phyloP scores from a whole-genome alignment of 116 monocot genomes.

The Iris pallida region DNA sequence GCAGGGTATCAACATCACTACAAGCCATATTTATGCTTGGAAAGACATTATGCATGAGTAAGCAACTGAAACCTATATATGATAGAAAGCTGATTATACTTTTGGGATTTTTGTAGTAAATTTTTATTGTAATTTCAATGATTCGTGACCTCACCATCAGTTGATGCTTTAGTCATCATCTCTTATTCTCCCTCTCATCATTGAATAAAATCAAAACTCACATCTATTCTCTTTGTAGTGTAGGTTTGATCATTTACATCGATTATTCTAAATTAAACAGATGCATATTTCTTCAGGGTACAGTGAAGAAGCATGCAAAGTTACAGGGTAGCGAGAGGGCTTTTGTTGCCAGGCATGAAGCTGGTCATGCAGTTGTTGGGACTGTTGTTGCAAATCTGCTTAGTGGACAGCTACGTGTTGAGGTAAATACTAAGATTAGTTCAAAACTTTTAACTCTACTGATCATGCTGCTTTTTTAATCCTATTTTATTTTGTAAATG shows the following conservation, averaged over 20 bases:
- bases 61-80: too few relatives aligned
- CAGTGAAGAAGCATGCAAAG: slow-evolving; percentile 98
- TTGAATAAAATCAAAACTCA: neutral
- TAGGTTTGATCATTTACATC: neutral
- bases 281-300: slow-evolving; percentile 51
- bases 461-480: neutral
- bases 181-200: too few relatives aligned
- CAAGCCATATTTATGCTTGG: too few relatives aligned
- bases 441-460: neutral
- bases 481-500: slow-evolving; percentile 1
- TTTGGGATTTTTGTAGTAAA: too few relatives aligned
- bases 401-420: slow-evolving; percentile 86
- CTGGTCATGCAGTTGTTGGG: slow-evolving; percentile 98
- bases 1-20: too few relatives aligned
- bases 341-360: slow-evolving; percentile 97
- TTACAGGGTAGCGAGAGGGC: slow-evolving; percentile 85
- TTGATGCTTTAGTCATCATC: too few relatives aligned
- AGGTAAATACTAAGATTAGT: slow-evolving; percentile 35
- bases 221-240: neutral
- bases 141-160: too few relatives aligned
- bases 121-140: too few relatives aligned
- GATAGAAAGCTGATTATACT: too few relatives aligned
- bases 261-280: neutral
- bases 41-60: too few relatives aligned
- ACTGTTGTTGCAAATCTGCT: slow-evolving; percentile 94